A percentile compares a stretch with the other conserved stretches of the same genome.
These are phyloP conservation scores for Graphilbum fragrans DNA, from an alignment of 2,329 filamentous ascomycete species.

Conservation along the genomic window DNA sequence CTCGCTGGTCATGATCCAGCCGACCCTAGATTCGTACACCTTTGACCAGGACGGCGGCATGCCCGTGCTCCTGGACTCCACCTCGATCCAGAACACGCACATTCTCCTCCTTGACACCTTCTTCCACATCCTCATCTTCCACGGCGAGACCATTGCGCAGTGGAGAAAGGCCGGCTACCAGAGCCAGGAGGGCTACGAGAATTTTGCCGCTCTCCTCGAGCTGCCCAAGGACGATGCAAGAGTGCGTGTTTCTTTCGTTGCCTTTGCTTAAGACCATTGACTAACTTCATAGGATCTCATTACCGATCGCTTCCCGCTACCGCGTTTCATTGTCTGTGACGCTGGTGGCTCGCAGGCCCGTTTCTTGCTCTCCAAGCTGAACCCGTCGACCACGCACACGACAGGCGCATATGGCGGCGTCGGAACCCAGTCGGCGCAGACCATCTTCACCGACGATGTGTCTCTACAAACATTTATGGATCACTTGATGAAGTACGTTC, in stretches of 20 bases:
- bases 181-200: conserved; percentile 95
- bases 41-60: conserved; percentile 89
- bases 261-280: conserved; percentile 1
- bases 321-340: conserved; percentile 96
- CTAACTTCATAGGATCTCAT: conserved; percentile 64
- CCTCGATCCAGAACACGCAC: conserved; percentile 88
- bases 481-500: conserved; percentile 89
- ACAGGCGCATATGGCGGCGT: conserved; percentile 85
- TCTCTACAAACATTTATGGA: conserved; percentile 99
- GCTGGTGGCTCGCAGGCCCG: conserved; percentile 96
- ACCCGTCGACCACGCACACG: conserved; percentile 94
- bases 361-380: conserved; percentile 93
- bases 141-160: conserved; percentile 93
- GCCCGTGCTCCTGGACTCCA: conserved; percentile 90
- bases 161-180: conserved; percentile 98
- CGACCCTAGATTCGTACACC: conserved; percentile 91
- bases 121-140: conserved; percentile 99
- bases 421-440: conserved; percentile 76
- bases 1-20: conserved; percentile 97
- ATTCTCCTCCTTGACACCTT: conserved; percentile 94
- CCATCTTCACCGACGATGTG: conserved; percentile 98
- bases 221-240: conserved; percentile 92
- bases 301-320: conserved; percentile 93
- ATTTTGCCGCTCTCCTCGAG: conserved; percentile 78
- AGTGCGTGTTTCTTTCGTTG: conserved; percentile 19